Base-by-base conservation (phyloP, 2,329 filamentous ascomycete genomes). In the Ciborinia camelliae region DNA sequence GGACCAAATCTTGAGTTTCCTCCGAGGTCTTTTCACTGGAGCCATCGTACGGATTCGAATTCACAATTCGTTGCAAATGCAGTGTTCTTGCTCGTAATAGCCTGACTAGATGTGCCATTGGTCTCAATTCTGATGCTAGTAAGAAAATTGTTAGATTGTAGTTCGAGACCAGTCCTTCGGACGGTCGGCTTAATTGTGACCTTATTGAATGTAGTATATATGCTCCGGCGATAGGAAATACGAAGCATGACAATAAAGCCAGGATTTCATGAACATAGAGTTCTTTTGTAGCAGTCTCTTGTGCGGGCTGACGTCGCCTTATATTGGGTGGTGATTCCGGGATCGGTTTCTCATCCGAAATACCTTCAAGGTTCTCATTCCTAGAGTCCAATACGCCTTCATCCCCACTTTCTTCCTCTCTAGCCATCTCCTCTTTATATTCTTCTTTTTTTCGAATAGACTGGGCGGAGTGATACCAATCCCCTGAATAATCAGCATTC, bases 111-210 rank as follows among this genome's bases (percentile, higher is more conserved):
- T 97, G 93, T 1, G 90, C 86, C 57, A 92, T 79, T 0, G 94
- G 94, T 3, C 91, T 88, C 35, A 97, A 81, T 77, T 98, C 94
- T 4, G 94, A 90, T 0, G 90, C 91, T 23, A 97, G 82, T 3
- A 97, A 81, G 76, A 97, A 98, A 61, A 98, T 91, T 15, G 89
- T 92, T 63, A 98, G 81, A 76, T 97, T 97, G 78, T 94, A 96
- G 76, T 97, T 91, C 5, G 92, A 96, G 8, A 98, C 89, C 14
- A 98, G 81, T 1, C 91, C 91, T 75, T 96, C 92, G 0, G 92
- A 92, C 0, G 90, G 91, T 2, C 90, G 84, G 30, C 90, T 93
- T 23, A 98, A 84, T 71, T 94, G 91, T 10, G 83, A 84, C 59
- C 94, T 86, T 65, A 97, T 90, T 26, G 86, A 80, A 74, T 97